A percentile compares a stretch with the other conserved stretches of the same genome.
These are phyloP conservation scores for Suillus ampliporus DNA, from an alignment of 768 basidiomycete species.

Conservation along the genomic window DNA sequence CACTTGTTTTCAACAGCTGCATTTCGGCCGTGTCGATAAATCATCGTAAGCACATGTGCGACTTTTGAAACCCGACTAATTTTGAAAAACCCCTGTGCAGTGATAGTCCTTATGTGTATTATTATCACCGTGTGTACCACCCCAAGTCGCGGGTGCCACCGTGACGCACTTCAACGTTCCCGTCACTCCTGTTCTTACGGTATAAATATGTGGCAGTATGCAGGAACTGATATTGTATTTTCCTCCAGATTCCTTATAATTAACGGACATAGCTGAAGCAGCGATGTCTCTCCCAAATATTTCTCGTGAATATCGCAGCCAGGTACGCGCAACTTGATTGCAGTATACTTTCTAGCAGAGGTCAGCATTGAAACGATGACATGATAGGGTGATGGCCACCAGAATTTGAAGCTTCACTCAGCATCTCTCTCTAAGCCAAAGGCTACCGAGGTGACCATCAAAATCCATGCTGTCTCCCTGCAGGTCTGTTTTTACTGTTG, in stretches of 20 bases:
- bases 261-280: not conserved
- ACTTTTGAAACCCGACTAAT: too few species aligned
- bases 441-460: constrained; percentile 58
- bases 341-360: not conserved
- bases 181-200: not conserved
- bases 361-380: not conserved
- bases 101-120: too few species aligned
- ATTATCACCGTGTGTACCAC: too few species aligned
- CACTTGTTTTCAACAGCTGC: too few species aligned
- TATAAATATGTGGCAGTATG: not conserved
- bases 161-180: not conserved
- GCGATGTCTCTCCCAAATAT: constrained; percentile 20
- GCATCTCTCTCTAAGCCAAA: constrained; percentile 39
- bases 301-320: constrained; percentile 23
- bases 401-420: constrained; percentile 35
- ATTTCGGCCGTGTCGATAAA: too few species aligned
- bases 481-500: constrained; percentile 40
- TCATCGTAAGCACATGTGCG: too few species aligned
- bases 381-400: constrained; percentile 28
- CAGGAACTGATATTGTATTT: not conserved
- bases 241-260: not conserved
- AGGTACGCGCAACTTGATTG: constrained; percentile 11
- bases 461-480: constrained; percentile 60
- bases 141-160: not conserved
- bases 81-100: too few species aligned